Percentiles rank a stretch among this genome's conserved stretches.
These are phyloP conservation scores for Dimocarpus longan DNA, from an alignment of 345 rosid genomes.

Conservation along the genomic window DNA sequence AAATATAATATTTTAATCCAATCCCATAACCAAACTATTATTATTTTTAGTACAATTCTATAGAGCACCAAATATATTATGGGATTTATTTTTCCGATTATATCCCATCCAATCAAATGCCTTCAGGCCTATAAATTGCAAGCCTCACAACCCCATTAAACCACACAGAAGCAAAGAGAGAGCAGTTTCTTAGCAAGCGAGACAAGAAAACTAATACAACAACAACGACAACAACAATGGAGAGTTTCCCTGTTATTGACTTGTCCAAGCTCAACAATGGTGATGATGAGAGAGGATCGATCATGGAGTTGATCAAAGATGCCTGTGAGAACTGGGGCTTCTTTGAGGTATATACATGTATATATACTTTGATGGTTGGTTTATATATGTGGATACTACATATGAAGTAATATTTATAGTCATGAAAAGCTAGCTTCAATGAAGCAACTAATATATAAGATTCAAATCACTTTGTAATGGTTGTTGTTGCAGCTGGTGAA, in stretches of 20 bases:
- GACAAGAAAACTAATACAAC: neutral
- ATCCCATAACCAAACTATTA: too few species aligned
- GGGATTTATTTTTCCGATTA: too few species aligned
- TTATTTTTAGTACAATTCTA: too few species aligned
- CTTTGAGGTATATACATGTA: slow-evolving; percentile 64
- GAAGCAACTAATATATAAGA: neutral
- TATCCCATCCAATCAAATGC: too few species aligned
- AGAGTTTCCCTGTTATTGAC: slow-evolving; percentile 66
- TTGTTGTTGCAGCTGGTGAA: slow-evolving; percentile 50
- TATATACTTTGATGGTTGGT: neutral
- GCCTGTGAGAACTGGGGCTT: slow-evolving; percentile 89
- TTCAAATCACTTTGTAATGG: neutral
- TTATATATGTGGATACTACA: neutral
- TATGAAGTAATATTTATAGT: neutral
- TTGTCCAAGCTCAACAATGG: slow-evolving; percentile 61
- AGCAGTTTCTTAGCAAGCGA: neutral
- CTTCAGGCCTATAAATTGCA: slow-evolving; percentile 55
- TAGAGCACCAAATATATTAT: too few species aligned
- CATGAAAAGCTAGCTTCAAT: neutral
- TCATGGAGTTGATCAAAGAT: slow-evolving; percentile 64
- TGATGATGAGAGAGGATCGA: slow-evolving; percentile 56
- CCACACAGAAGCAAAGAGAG: slow-evolving; percentile 20
- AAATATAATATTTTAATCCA: too few species aligned
- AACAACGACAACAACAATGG: slow-evolving; percentile 33
- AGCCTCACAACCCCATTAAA: slow-evolving; percentile 12